A percentile compares a stretch with the other conserved stretches of the same genome.
Evolutionary conservation across 1,284 basidiomycete species (phyloP).

Genomic region (Fistulina hepatica): DNA sequence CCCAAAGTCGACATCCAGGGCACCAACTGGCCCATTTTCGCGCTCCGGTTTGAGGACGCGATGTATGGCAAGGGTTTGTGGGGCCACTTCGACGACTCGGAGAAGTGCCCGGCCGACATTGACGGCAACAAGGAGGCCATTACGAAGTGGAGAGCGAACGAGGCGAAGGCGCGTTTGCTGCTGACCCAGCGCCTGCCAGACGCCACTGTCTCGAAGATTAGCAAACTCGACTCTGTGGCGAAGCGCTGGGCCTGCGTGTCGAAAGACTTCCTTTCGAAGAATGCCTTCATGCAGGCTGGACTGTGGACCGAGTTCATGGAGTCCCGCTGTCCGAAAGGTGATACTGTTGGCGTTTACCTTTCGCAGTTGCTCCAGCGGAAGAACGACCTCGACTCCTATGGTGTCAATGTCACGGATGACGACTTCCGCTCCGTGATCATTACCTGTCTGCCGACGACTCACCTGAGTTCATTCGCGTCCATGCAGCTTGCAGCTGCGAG

Average conservation of each 20-base stretch:
- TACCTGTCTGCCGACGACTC: no score
- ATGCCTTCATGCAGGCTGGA: constrained; percentile 8
- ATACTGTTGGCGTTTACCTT: no score
- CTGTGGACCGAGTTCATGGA: no score
- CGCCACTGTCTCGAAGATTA: constrained; percentile 5
- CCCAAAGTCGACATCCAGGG: constrained; percentile 21
- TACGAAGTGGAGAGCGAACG: constrained; percentile 5
- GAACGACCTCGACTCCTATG: no score
- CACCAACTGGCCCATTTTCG: constrained; percentile 26
- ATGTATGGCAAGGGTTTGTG: constrained; percentile 22
- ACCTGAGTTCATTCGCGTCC: no score
- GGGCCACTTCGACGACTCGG: constrained; percentile 20
- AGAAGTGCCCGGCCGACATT: constrained; percentile 4
- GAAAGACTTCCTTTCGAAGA: constrained; percentile 9
- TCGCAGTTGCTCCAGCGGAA: no score
- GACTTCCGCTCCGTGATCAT: no score
- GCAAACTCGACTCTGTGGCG: constrained; percentile 4
- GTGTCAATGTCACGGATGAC: no score
- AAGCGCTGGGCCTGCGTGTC: constrained; percentile 9
- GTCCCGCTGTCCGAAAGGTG: no score
- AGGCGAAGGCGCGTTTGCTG: constrained; percentile 6
- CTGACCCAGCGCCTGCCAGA: constrained; percentile 11
- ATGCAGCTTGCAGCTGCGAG: no score
- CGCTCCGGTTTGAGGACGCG: constrained; percentile 20
- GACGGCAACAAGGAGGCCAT: constrained; percentile 6